Evolutionary conservation across 2,329 filamentous ascomycete genomes (phyloP).

Genomic region (Akanthomyces uredinophilus): DNA sequence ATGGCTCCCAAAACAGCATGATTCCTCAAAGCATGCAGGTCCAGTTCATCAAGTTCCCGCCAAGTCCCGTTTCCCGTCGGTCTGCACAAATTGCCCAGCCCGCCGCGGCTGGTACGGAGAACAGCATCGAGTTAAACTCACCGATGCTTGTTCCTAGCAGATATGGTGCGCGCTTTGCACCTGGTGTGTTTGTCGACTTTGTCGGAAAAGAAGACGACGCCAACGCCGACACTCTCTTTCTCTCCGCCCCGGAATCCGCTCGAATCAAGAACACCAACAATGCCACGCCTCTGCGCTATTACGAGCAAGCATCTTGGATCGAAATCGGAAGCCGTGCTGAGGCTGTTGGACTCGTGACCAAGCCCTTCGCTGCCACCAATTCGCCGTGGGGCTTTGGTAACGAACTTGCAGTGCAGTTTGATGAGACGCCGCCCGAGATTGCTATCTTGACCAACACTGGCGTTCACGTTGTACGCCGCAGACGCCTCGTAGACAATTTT

Average conservation of each 20-base stretch:
- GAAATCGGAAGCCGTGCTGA: slow-evolving; percentile 68
- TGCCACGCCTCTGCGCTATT: slow-evolving; percentile 55
- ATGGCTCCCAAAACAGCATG: slow-evolving; percentile 53
- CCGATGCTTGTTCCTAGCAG: slow-evolving; percentile 44
- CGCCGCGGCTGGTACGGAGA: slow-evolving; percentile 26
- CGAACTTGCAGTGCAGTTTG: slow-evolving; percentile 93
- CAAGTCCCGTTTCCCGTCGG: slow-evolving; percentile 35
- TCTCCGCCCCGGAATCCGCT: slow-evolving; percentile 82
- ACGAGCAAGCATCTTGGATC: slow-evolving; percentile 72
- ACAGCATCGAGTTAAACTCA: slow-evolving; percentile 43
- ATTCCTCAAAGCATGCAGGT: slow-evolving; percentile 94
- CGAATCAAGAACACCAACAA: slow-evolving; percentile 62
- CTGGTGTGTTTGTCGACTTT: slow-evolving; percentile 88
- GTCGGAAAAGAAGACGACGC: slow-evolving; percentile 57
- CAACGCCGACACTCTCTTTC: slow-evolving; percentile 66
- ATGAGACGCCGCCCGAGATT: slow-evolving; percentile 74
- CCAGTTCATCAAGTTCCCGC: slow-evolving; percentile 94
- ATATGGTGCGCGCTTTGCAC: slow-evolving; percentile 62
- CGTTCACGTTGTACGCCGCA: slow-evolving; percentile 77
- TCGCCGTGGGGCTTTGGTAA: slow-evolving; percentile 83
- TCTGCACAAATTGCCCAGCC: slow-evolving; percentile 24
- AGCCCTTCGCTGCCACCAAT: slow-evolving; percentile 62
- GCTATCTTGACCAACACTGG: slow-evolving; percentile 89
- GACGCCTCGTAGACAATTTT: slow-evolving; percentile 87
- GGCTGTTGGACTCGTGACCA: slow-evolving; percentile 71